These are phyloP conservation scores for Talaromyces atroroseus DNA, from an alignment of 2,329 filamentous ascomycete genomes.

Conservation along the genomic window DNA sequence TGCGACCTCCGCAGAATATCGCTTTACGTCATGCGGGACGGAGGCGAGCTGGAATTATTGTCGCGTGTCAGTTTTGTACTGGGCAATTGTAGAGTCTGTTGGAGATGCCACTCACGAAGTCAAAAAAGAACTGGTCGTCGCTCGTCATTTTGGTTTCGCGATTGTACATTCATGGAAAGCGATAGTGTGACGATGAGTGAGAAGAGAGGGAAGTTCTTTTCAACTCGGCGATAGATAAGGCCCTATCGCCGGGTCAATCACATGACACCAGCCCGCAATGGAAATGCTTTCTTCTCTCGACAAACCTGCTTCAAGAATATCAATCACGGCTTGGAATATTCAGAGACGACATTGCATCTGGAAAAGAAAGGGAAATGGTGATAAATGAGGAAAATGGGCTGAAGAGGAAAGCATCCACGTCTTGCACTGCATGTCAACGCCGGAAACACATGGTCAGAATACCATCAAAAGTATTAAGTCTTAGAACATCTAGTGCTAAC, in stretches of 20 bases:
- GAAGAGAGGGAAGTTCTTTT: too few relatives aligned
- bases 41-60: slow-evolving; percentile 45
- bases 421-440: slow-evolving; percentile 47
- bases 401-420: too few relatives aligned
- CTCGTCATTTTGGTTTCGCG: slow-evolving; percentile 58
- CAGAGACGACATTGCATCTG: too few relatives aligned
- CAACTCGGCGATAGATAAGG: slow-evolving; percentile 2
- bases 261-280: too few relatives aligned
- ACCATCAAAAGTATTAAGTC: too few relatives aligned
- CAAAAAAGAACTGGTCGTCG: slow-evolving; percentile 72
- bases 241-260: slow-evolving; percentile 2
- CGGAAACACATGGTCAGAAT: slow-evolving; percentile 46
- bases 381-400: too few relatives aligned
- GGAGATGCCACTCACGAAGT: slow-evolving; percentile 56
- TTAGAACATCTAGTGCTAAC: too few relatives aligned
- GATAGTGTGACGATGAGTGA: not conserved
- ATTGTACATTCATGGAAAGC: not conserved
- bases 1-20: slow-evolving; percentile 67
- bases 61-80: not conserved
- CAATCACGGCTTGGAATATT: too few relatives aligned
- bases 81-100: not conserved
- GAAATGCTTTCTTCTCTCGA: too few relatives aligned
- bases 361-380: too few relatives aligned
- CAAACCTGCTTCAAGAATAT: too few relatives aligned
- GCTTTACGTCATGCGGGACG: slow-evolving; percentile 60